Evolutionary conservation across 345 rosid species (phyloP).

Genomic region (Viola odorata): DNA sequence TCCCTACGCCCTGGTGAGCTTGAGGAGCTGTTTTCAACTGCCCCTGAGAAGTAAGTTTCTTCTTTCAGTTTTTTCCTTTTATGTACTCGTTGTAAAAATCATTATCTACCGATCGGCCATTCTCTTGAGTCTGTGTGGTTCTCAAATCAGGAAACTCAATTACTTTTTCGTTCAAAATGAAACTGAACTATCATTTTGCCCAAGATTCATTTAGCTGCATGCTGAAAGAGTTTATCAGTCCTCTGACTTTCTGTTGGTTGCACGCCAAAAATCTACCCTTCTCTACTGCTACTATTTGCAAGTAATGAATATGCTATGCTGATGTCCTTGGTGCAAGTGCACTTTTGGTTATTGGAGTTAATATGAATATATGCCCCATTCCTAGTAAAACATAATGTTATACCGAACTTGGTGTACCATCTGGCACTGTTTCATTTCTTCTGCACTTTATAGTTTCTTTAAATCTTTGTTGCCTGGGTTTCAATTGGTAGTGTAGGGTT

Average conservation of each 20-base stretch:
- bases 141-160: too few species aligned
- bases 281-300: too few species aligned
- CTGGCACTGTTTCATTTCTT: neutral
- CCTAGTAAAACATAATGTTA: neutral
- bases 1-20: slow-evolving; percentile 54
- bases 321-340: too few species aligned
- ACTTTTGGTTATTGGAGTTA: too few species aligned
- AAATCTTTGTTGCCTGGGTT: slow-evolving; percentile 5
- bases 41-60: slow-evolving; percentile 60
- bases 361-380: too few species aligned
- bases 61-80: slow-evolving; percentile 2
- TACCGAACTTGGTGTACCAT: neutral
- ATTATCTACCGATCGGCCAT: neutral
- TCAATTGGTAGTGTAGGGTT: slow-evolving; percentile 2
- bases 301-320: too few species aligned
- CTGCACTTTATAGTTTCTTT: neutral
- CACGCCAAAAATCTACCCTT: too few species aligned
- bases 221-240: too few species aligned
- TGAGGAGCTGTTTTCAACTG: slow-evolving; percentile 67
- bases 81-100: neutral
- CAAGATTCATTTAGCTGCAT: too few species aligned
- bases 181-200: too few species aligned
- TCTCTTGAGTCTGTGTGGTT: neutral
- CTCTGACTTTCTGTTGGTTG: too few species aligned
- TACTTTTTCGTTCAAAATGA: too few species aligned